These are phyloP conservation scores for Tuctoria greenei DNA, from an alignment of 176 grass and related monocot genomes.

Conservation along the genomic window DNA sequence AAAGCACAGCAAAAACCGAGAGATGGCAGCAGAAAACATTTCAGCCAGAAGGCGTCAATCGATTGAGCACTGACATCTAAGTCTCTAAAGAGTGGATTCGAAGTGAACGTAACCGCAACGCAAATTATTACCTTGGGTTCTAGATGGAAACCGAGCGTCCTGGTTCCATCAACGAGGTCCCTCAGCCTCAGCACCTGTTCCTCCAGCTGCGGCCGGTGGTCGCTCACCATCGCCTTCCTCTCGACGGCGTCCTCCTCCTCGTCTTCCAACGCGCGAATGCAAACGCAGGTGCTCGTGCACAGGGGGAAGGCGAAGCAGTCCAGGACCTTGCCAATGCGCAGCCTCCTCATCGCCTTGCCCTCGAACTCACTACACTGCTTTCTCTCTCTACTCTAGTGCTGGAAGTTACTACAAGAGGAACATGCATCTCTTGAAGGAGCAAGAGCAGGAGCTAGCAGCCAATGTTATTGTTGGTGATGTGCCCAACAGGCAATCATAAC, in stretches of 20 bases:
- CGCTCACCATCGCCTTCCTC: slow-evolving; percentile 40
- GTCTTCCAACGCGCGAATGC: slow-evolving; percentile 5
- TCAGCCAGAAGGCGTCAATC: background rate
- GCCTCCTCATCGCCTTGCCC: slow-evolving; percentile 35
- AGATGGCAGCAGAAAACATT: background rate
- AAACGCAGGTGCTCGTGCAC: slow-evolving; percentile 29
- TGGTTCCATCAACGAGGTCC: slow-evolving; percentile 49
- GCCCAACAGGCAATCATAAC: too few relatives aligned
- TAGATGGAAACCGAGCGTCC: slow-evolving; percentile 83
- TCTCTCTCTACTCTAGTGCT: background rate
- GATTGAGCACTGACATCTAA: background rate
- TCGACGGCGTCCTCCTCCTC: slow-evolving; percentile 37
- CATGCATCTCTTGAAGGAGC: background rate
- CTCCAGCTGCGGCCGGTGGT: slow-evolving; percentile 27
- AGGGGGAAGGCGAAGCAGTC: slow-evolving; percentile 37
- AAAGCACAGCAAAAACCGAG: background rate
- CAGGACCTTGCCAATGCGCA: slow-evolving; percentile 39
- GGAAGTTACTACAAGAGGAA: background rate
- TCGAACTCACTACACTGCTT: background rate
- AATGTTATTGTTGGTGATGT: too few relatives aligned
- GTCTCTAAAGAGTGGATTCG: too few relatives aligned
- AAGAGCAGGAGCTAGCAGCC: background rate
- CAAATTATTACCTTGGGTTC: slow-evolving; percentile 78
- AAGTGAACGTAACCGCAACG: background rate
- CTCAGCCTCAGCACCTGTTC: slow-evolving; percentile 61